phyloP scores from a whole-genome alignment of 73 alveolate species.

The Vitrella brassicaformis region DNA sequence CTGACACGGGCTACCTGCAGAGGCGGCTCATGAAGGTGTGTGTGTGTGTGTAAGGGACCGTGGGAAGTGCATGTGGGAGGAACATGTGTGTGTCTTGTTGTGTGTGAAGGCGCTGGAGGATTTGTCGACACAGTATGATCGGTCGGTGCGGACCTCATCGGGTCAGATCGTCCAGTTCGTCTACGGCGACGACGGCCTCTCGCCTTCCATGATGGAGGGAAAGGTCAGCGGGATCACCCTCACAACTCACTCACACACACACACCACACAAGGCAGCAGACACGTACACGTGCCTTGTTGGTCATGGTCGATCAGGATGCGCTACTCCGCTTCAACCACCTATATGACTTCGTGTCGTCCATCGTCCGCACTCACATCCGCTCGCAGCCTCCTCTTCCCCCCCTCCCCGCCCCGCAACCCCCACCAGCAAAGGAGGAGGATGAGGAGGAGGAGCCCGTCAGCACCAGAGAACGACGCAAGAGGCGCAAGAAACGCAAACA shows the following conservation, averaged over 20 bases:
- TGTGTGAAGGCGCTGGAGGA: slow-evolving; percentile 89
- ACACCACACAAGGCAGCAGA: no score
- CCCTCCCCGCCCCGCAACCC: not conserved
- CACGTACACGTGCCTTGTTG: no score
- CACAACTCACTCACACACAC: no score
- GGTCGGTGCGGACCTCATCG: slow-evolving; percentile 70
- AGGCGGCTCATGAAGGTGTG: slow-evolving; percentile 75
- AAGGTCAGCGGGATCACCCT: slow-evolving; percentile 27
- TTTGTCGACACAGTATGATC: slow-evolving; percentile 73
- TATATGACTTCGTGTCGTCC: not conserved
- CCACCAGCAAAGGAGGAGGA: not conserved
- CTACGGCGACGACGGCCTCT: slow-evolving; percentile 91
- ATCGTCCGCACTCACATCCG: not conserved
- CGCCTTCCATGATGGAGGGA: slow-evolving; percentile 82
- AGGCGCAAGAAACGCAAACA: not conserved
- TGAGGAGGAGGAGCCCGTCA: not conserved
- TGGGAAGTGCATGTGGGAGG: no score
- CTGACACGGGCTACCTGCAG: slow-evolving; percentile 99
- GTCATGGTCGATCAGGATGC: no score
- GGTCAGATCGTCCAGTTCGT: slow-evolving; percentile 77
- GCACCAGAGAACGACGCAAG: not conserved
- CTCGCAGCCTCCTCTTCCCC: not conserved
- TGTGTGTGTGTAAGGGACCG: not conserved
- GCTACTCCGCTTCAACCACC: not conserved
- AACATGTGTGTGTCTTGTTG: not conserved